A percentile compares a stretch with the other conserved stretches of the same genome.
Conservation (phyloP, 1,284 basidiomycete species). For the Sporisorium scitamineum region DNA sequence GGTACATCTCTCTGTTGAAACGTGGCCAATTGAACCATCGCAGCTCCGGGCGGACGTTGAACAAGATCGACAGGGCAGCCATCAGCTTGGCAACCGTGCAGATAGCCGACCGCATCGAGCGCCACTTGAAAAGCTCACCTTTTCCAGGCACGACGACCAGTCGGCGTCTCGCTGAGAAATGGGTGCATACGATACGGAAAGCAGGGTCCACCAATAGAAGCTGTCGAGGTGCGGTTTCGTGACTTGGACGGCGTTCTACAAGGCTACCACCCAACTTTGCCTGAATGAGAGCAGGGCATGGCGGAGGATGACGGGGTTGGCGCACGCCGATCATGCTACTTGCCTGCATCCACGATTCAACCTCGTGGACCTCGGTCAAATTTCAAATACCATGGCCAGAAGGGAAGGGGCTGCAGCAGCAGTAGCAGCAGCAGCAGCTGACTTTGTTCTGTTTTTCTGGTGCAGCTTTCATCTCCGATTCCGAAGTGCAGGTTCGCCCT, state of each 20-base stretch:
- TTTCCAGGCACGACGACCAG: background rate
- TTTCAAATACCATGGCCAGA: background rate
- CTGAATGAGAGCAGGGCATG: background rate
- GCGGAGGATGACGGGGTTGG: too few relatives aligned
- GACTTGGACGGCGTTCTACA: conserved; percentile 9
- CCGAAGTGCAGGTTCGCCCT: background rate
- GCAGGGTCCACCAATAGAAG: too few relatives aligned
- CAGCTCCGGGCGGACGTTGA: background rate
- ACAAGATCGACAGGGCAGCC: conserved; percentile 21
- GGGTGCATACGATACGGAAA: background rate
- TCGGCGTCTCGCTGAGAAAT: background rate
- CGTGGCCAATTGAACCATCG: background rate
- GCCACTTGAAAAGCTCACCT: background rate
- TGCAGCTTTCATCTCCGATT: background rate
- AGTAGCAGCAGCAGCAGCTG: background rate
- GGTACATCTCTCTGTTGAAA: background rate
- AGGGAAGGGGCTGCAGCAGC: background rate
- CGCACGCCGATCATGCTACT: background rate
- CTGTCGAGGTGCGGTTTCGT: too few relatives aligned
- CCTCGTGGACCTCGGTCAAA: conserved; percentile 1
- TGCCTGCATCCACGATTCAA: background rate
- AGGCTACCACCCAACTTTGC: background rate
- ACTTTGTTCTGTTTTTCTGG: background rate
- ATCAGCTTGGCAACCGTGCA: too few relatives aligned
- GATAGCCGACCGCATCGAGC: background rate